Base-by-base conservation (phyloP, 2,329 filamentous ascomycete genomes). In the Aspergillus pseudoterreus region DNA sequence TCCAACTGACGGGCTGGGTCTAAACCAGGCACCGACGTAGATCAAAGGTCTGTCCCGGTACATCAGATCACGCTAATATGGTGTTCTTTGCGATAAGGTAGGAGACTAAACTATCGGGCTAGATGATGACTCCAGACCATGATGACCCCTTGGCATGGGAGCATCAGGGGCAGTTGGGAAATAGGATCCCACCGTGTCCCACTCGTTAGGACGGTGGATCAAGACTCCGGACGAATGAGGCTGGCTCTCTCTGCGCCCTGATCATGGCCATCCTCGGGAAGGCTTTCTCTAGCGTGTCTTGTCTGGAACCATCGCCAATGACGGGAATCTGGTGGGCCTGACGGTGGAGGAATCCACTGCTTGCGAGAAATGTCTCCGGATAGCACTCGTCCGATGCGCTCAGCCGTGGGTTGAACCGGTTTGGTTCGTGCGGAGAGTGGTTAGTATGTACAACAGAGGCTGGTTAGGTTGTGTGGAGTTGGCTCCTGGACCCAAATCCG, bases 341-440 rank as follows among this genome's bases (percentile, higher is more conserved):
- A 17, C 45, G 21, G 49, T 50, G 48, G 47, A 47, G 38, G 48
- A 14, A 49, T 42, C 55, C 55, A 57, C 55, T 22, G 49, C 33
- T 32, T 24, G 43, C 8, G 14, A 38, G 35, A 52, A 58, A 58
- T 58, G 54, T 54, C 56, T 56, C 52, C 46, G 53, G 54, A 53
- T 57, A 55, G 54, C 43, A 53, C 49, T 57, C 43, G 45, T 47
- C 39, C 42, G 47, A 49, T 30, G 39, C 22, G 39, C 11, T 22
- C 15, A 42, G 15, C 17, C 11, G 45, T 44, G 22, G 38, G n/a
- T 35, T 49, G 52, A 22, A 5, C 22, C 6, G 22, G 46, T 47
- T 50, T 44, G 47, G 41, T 45, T 39, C 12, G 49, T 53, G 56
- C 56, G 54, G 52, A 54, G 53, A 51, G 43, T 39, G 32, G 35